Conservation (phyloP, 2,329 filamentous ascomycete species). For the Hypomyces perniciosus region DNA sequence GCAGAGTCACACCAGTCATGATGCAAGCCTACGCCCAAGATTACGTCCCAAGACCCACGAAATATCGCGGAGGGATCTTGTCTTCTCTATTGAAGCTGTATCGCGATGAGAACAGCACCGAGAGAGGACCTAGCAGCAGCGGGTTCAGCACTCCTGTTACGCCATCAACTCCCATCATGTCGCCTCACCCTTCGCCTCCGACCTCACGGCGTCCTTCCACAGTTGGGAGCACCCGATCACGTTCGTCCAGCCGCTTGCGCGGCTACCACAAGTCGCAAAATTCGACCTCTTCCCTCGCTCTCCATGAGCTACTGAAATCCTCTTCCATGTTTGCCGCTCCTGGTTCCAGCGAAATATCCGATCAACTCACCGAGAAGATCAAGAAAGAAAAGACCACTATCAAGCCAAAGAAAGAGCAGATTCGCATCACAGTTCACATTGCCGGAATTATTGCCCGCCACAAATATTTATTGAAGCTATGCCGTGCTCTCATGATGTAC, state of each 20-base stretch:
- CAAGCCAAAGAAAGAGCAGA: constrained; percentile 33
- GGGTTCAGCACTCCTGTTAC: constrained; percentile 36
- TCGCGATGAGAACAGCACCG: constrained; percentile 39
- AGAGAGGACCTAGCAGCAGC: constrained; percentile 28
- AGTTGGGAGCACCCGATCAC: constrained; percentile 25
- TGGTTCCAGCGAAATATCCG: constrained; percentile 38
- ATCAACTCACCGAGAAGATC: constrained; percentile 39
- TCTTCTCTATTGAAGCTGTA: constrained; percentile 68
- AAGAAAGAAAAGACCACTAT: constrained; percentile 32
- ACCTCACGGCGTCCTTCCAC: constrained; percentile 36
- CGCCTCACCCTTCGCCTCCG: constrained; percentile 37
- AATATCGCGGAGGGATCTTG: constrained; percentile 68
- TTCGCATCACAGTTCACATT: constrained; percentile 51
- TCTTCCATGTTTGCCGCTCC: constrained; percentile 47
- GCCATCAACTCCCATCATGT: constrained; percentile 34
- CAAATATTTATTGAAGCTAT: constrained; percentile 77
- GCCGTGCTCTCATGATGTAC: constrained; percentile 80
- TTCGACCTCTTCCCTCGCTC: constrained; percentile 39
- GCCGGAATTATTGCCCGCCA: constrained; percentile 70
- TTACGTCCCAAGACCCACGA: constrained; percentile 60
- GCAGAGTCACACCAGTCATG: constrained; percentile 31
- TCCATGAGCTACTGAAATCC: constrained; percentile 48
- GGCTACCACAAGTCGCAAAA: constrained; percentile 35
- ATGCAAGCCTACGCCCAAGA: constrained; percentile 45
- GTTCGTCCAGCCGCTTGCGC: constrained; percentile 35